Evolutionary conservation across 805 yeast genomes (phyloP).

Genomic region (Yamadazyma laniorum): DNA sequence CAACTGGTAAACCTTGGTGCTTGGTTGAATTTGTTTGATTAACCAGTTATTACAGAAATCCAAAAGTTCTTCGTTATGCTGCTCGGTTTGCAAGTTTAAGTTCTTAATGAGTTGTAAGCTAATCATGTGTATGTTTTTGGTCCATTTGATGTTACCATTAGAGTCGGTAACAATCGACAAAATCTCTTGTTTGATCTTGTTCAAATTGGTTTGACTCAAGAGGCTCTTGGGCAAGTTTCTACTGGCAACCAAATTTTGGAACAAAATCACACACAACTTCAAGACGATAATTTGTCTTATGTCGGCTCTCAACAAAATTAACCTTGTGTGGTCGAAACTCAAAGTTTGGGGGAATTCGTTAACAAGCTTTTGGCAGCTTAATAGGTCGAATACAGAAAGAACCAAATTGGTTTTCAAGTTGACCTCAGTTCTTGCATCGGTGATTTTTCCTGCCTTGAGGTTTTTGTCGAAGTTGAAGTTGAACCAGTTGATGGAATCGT

Average conservation of each 20-base stretch:
- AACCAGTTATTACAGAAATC: slow-evolving; percentile 77
- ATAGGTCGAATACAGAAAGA: slow-evolving; percentile 56
- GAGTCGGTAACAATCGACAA: slow-evolving; percentile 80
- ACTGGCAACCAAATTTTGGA: slow-evolving; percentile 58
- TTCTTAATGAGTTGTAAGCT: slow-evolving; percentile 63
- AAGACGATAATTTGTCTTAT: slow-evolving; percentile 81
- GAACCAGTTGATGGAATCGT: slow-evolving; percentile 68
- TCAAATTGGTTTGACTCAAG: slow-evolving; percentile 35
- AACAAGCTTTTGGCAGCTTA: slow-evolving; percentile 78
- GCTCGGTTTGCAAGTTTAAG: slow-evolving; percentile 15
- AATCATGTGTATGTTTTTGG: slow-evolving; percentile 71
- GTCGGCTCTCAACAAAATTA: slow-evolving; percentile 77
- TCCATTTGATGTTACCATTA: slow-evolving; percentile 88
- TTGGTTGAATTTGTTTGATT: slow-evolving; percentile 81
- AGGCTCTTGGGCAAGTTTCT: slow-evolving; percentile 26
- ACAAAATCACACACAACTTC: slow-evolving; percentile 68
- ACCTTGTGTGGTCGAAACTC: slow-evolving; percentile 79
- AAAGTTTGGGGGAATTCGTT: slow-evolving; percentile 80
- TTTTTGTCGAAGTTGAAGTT: slow-evolving; percentile 32
- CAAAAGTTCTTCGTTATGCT: slow-evolving; percentile 4
- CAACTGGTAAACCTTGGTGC: slow-evolving; percentile 69
- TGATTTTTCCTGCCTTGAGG: slow-evolving; percentile 5
- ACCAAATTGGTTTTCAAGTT: slow-evolving; percentile 21
- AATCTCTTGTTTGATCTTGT: slow-evolving; percentile 63
- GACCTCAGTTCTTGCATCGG: slow-evolving; percentile 1